Conservation (phyloP, 805 yeast species). For the Saturnispora sanitii region DNA sequence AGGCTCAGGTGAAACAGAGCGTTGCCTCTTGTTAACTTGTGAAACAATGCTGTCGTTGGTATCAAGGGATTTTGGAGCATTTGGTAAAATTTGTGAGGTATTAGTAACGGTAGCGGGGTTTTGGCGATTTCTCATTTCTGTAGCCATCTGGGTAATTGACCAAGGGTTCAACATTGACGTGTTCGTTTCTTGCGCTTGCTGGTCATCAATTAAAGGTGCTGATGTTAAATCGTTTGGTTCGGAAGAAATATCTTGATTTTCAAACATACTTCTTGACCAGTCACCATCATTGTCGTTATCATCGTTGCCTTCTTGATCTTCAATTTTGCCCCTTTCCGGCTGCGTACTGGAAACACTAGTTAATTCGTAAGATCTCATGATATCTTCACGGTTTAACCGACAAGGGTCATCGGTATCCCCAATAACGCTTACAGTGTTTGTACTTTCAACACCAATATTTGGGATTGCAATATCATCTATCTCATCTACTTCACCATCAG, state of each 20-base stretch:
- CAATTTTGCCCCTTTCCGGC: not conserved
- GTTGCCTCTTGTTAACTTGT: not conserved
- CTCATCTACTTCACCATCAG: no score
- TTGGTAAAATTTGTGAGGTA: no score
- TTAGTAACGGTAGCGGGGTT: no score
- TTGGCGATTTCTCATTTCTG: slow-evolving; percentile 1
- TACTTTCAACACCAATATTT: no score
- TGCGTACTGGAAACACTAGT: not conserved
- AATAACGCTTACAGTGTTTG: no score
- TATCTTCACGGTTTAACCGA: not conserved
- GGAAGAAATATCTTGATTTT: slow-evolving; percentile 5
- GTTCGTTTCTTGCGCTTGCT: not conserved
- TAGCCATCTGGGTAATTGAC: slow-evolving; percentile 14
- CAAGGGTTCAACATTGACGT: slow-evolving; percentile 19
- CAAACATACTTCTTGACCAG: slow-evolving; percentile 14
- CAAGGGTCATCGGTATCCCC: no score
- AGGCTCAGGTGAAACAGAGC: not conserved
- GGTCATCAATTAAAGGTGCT: not conserved
- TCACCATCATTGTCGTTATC: slow-evolving; percentile 3
- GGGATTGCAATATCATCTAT: no score
- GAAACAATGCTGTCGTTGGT: no score
- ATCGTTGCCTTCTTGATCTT: not conserved
- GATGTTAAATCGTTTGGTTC: not conserved
- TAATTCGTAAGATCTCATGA: not conserved
- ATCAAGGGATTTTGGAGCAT: no score